Percentiles rank a stretch among this genome's conserved stretches.
These are phyloP conservation scores for Nemania sp. DNA, from an alignment of 2,329 filamentous ascomycete species.

Conservation along the genomic window DNA sequence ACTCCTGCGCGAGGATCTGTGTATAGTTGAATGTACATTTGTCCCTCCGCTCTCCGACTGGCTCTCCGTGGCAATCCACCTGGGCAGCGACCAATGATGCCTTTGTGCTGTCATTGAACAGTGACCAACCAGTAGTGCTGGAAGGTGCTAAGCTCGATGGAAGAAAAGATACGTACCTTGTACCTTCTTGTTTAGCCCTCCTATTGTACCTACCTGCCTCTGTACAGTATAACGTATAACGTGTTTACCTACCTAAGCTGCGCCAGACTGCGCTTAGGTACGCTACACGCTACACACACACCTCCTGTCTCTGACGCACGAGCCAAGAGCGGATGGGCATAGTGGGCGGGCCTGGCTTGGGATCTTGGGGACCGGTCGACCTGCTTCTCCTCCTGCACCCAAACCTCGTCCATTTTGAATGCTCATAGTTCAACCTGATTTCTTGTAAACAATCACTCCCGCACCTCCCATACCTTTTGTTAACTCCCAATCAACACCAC, in stretches of 20 bases:
- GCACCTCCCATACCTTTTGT: constrained; percentile 36
- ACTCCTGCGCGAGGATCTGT: constrained; percentile 2
- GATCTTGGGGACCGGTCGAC: constrained; percentile 30
- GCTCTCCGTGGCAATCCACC: not conserved
- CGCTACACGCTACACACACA: constrained; percentile 13
- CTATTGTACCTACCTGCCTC: constrained; percentile 5
- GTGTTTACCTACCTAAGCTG: not conserved
- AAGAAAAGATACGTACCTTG: constrained; percentile 27
- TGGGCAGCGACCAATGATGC: constrained; percentile 36
- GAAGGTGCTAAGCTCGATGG: constrained; percentile 20
- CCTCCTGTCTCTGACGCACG: constrained; percentile 37
- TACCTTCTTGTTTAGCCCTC: constrained; percentile 3
- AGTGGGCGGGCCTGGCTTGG: constrained; percentile 36
- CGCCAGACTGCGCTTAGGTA: too few relatives aligned
- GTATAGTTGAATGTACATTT: constrained; percentile 22
- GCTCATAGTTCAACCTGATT: constrained; percentile 44
- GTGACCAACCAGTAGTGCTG: constrained; percentile 22
- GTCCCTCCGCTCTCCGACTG: constrained; percentile 18
- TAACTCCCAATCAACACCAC: constrained; percentile 28
- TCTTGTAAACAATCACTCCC: constrained; percentile 48
- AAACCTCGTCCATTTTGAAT: constrained; percentile 50
- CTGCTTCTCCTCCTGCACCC: constrained; percentile 44
- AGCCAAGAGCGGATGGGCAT: constrained; percentile 33
- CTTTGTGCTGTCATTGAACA: constrained; percentile 37
- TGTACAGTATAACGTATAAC: not conserved